phyloP scores from a whole-genome alignment of 768 basidiomycete genomes.

The Tylopilus sp. region DNA sequence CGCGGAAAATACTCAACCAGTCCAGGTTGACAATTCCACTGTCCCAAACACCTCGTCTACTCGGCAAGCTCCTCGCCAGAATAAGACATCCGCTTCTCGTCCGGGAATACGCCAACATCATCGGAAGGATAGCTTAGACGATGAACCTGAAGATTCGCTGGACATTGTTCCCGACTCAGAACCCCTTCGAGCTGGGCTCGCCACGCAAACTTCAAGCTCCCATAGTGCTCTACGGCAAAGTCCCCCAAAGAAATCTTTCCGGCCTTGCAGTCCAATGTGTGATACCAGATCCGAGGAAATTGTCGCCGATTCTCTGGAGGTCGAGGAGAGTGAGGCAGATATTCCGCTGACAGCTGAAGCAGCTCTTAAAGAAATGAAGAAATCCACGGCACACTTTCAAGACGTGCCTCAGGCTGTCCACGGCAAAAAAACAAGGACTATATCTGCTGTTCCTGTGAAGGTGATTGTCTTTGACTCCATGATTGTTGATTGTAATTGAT shows the following conservation, averaged over 20 bases:
- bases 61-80: slow-evolving; percentile 3
- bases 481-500: neutral
- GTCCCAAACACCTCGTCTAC: neutral
- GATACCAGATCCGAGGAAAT: slow-evolving; percentile 24
- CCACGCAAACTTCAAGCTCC: slow-evolving; percentile 8
- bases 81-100: neutral
- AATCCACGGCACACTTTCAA: neutral
- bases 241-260: slow-evolving; percentile 16
- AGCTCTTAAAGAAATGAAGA: slow-evolving; percentile 19
- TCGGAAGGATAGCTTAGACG: slow-evolving; percentile 1
- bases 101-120: neutral
- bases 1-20: slow-evolving; percentile 19
- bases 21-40: neutral
- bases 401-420: slow-evolving; percentile 3
- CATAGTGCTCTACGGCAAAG: slow-evolving; percentile 1
- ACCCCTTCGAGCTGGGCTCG: slow-evolving; percentile 36
- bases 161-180: slow-evolving; percentile 68
- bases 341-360: slow-evolving; percentile 40
- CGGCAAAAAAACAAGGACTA: slow-evolving; percentile 5
- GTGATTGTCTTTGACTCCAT: slow-evolving; percentile 10
- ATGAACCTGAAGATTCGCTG: slow-evolving; percentile 34
- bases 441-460: slow-evolving; percentile 10
- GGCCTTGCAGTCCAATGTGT: slow-evolving; percentile 23
- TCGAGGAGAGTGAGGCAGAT: slow-evolving; percentile 35
- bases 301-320: slow-evolving; percentile 27